phyloP scores from a whole-genome alignment of 2,329 filamentous ascomycete genomes.

The Aspergillus calidoustus region DNA sequence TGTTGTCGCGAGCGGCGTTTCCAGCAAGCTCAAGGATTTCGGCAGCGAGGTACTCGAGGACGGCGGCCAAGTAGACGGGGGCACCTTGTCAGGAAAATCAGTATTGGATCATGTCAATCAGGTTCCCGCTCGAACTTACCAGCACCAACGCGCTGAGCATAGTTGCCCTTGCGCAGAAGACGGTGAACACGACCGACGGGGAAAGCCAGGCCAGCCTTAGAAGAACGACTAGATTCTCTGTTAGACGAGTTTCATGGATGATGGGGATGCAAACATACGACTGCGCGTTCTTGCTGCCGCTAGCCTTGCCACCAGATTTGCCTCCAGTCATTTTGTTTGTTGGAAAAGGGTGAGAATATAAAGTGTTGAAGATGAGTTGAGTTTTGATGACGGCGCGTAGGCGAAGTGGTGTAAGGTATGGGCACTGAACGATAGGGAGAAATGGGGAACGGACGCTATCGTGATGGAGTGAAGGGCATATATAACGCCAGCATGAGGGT shows the following conservation, averaged over 20 bases:
- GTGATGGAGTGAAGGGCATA: conserved; percentile 42
- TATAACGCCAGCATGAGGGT: conserved; percentile 51
- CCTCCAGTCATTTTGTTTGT: conserved; percentile 97
- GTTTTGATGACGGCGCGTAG: conserved; percentile 17
- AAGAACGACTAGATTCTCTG: conserved; percentile 76
- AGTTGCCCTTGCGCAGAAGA: conserved; percentile 99
- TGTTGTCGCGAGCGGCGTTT: conserved; percentile 99
- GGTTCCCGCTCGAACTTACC: conserved; percentile 55
- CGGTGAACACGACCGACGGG: conserved; percentile 99
- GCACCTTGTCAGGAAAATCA: conserved; percentile 57
- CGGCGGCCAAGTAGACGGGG: conserved; percentile 94
- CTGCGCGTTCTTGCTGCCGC: conserved; percentile 98
- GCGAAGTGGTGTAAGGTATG: conserved; percentile 2
- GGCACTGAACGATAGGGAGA: conserved; percentile 7
- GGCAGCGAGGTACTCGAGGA: conserved; percentile 97
- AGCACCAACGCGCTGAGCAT: conserved; percentile 98
- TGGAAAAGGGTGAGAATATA: conserved; percentile 38
- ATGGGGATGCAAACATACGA: conserved; percentile 71
- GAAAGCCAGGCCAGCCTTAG: conserved; percentile 99
- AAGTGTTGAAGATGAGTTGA: conserved; percentile 18
- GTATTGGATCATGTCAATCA: background rate
- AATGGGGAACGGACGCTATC: conserved; percentile 34
- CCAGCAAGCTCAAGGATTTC: conserved; percentile 99
- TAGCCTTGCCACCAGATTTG: conserved; percentile 99
- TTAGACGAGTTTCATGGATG: conserved; percentile 38